A percentile compares a stretch with the other conserved stretches of the same genome.
phyloP scores from a whole-genome alignment of 768 basidiomycete genomes.

The Dictyophora rubrovolvata region DNA sequence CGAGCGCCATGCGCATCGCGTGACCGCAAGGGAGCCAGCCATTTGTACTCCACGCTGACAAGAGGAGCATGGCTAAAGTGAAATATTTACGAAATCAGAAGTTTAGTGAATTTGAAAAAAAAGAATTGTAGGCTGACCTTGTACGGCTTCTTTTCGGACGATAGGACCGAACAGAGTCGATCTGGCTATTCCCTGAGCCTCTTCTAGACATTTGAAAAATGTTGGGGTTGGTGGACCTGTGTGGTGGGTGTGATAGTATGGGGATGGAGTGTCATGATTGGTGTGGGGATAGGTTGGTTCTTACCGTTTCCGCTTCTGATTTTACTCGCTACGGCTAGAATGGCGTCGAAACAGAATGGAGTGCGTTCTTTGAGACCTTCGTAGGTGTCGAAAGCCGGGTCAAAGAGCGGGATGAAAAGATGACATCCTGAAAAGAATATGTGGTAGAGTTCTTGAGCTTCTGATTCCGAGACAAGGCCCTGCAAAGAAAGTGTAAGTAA shows the following conservation, averaged over 20 bases:
- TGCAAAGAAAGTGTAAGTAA: conserved; percentile 26
- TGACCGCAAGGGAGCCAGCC: conserved; percentile 95
- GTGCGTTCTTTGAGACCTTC: conserved; percentile 86
- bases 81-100: background rate
- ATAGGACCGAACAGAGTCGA: conserved; percentile 90
- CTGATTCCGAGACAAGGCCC: conserved; percentile 76
- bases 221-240: conserved; percentile 56
- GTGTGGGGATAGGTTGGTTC: background rate
- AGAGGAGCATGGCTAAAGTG: conserved; percentile 69
- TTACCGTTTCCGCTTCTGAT: conserved; percentile 79
- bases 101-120: conserved; percentile 11
- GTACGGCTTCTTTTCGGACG: conserved; percentile 89
- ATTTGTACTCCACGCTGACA: conserved; percentile 90
- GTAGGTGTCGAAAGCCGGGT: conserved; percentile 87
- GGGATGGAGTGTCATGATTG: background rate
- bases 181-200: conserved; percentile 92
- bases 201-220: conserved; percentile 86
- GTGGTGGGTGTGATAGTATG: too few species aligned
- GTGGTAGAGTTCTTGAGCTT: conserved; percentile 86
- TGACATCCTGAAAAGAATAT: conserved; percentile 98
- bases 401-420: conserved; percentile 92
- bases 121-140: conserved; percentile 38
- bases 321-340: conserved; percentile 86
- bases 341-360: conserved; percentile 92
- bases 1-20: conserved; percentile 92